These are phyloP conservation scores for Celoporthe dispersa DNA, from an alignment of 2,329 filamentous ascomycete genomes.

Conservation along the genomic window DNA sequence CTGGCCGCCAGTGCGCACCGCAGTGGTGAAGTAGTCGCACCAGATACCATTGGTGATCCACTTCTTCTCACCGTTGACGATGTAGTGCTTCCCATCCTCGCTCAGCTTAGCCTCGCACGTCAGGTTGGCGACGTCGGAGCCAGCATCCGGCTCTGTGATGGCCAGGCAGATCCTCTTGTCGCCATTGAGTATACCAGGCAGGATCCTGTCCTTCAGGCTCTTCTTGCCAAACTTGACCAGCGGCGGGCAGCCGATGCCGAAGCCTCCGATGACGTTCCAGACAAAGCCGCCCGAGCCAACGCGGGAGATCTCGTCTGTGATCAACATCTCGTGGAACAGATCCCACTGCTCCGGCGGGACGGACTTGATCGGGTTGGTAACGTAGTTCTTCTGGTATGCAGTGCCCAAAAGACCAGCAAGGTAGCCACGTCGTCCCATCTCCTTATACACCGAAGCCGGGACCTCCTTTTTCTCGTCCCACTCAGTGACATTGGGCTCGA, in stretches of 20 bases:
- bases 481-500: constrained; percentile 90
- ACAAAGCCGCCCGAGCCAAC: constrained; percentile 89
- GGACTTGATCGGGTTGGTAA: constrained; percentile 71
- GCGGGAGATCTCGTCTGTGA: constrained; percentile 93
- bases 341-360: constrained; percentile 93
- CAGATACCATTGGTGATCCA: constrained; percentile 99
- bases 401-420: constrained; percentile 89
- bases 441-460: constrained; percentile 87
- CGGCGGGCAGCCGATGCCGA: constrained; percentile 91
- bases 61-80: constrained; percentile 99
- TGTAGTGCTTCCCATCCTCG: constrained; percentile 97
- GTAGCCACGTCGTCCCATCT: constrained; percentile 92
- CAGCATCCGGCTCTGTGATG: constrained; percentile 95
- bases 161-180: constrained; percentile 98
- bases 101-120: constrained; percentile 94
- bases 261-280: constrained; percentile 97
- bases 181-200: constrained; percentile 85
- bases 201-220: constrained; percentile 80
- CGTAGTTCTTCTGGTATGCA: constrained; percentile 78
- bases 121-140: constrained; percentile 92
- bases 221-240: constrained; percentile 91
- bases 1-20: constrained; percentile 83
- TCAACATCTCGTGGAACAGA: constrained; percentile 94
- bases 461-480: constrained; percentile 97
- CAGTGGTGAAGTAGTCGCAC: constrained; percentile 97